A percentile compares a stretch with the other conserved stretches of the same genome.
phyloP scores from a whole-genome alignment of 1,139 yeast species.

The Pichia sp. region DNA sequence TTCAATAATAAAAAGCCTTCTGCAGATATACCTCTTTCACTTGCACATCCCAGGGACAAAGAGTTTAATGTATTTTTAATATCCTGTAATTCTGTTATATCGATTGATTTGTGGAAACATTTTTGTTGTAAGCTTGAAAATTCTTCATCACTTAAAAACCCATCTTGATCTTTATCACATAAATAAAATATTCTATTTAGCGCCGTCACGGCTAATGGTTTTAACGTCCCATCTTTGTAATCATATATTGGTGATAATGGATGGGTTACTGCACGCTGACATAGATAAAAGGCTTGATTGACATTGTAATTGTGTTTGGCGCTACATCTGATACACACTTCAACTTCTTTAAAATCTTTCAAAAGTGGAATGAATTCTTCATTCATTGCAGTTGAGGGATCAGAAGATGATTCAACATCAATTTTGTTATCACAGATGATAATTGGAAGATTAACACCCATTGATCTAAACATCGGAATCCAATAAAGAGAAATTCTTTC shows the following conservation, averaged over 20 bases:
- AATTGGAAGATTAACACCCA: conserved; percentile 92
- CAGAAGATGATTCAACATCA: conserved; percentile 35
- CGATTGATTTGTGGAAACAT: conserved; percentile 62
- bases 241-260: conserved; percentile 94
- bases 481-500: conserved; percentile 87
- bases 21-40: conserved; percentile 51
- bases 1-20: conserved; percentile 74
- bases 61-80: conserved; percentile 37
- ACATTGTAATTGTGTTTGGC: conserved; percentile 77
- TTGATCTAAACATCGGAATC: conserved; percentile 86
- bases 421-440: conserved; percentile 82
- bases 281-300: conserved; percentile 80
- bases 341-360: conserved; percentile 89
- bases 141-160: conserved; percentile 64
- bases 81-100: conserved; percentile 43
- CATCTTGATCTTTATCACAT: conserved; percentile 88
- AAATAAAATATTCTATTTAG: conserved; percentile 74
- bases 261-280: conserved; percentile 86
- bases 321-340: conserved; percentile 81
- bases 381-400: conserved; percentile 32
- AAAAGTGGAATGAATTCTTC: conserved; percentile 84
- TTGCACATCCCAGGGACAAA: conserved; percentile 25
- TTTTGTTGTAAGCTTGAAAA: conserved; percentile 60
- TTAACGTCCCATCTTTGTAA: conserved; percentile 78
- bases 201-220: conserved; percentile 71